Evolutionary conservation across 805 yeast genomes (phyloP), one percentile per base, ranked within the genome.

Genomic region (Saturnispora zaruensis): DNA sequence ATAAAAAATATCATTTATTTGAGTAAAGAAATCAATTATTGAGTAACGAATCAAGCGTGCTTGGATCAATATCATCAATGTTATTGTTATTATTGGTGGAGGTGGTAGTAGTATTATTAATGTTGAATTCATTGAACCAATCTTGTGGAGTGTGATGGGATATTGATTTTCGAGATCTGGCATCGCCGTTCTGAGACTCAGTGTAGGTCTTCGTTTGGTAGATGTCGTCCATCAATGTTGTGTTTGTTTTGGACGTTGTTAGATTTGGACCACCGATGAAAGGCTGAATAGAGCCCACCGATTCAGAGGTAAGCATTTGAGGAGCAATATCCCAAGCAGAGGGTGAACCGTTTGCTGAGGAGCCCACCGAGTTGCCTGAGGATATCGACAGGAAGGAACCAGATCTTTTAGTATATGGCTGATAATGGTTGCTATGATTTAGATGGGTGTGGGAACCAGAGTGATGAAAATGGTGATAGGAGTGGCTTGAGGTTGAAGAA

Each of bases 171-270:
- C 43, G 25, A 6, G 43, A 37, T 37, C 25, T 36, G 16, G n/a
- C 8, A 30, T 45, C 48, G 6, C 42, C 46, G 42, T 34, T 48
- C 49, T 49, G 55, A 14, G 51, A 38, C 42, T 58, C 67, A 0
- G 67, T 64, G 36, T 61, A 64, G 1, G 68, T 64, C 44, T 57
- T 64, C 2, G 66, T 57, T 51, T 60, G 63, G 51, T 65, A 63
- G 14, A 64, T 47, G 44, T 64, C 69, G 41, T 62, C 67, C 65
- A 63, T 63, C 16, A 65, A 46, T 1, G 69, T 64, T 11, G 68
- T 59, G 49, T 66, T 64, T 2, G 68, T 65, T 46, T 64, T 64
- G 2, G 66, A 49, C 41, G 63, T 66, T 1, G 65, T 55, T 28
- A 65, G 48, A 40, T 55, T 60, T 43, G 59, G 59, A 18, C 55